A percentile compares a stretch with the other conserved stretches of the same genome.
These are phyloP conservation scores for Sporobolomyces pararoseus DNA, from an alignment of 768 basidiomycete genomes.

Conservation along the genomic window DNA sequence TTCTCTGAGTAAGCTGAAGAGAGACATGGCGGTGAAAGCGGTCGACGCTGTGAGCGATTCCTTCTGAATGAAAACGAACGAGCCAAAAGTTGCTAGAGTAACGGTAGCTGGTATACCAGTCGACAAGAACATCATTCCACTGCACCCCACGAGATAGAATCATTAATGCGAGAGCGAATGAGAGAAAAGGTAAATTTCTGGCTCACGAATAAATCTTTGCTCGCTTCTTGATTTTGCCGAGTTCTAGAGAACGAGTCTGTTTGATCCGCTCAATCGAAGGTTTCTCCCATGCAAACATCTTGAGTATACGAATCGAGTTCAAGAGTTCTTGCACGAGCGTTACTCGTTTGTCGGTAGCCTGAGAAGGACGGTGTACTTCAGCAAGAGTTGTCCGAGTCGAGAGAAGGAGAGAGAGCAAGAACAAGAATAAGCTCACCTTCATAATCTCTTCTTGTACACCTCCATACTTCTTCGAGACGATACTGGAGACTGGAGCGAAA, in stretches of 20 bases:
- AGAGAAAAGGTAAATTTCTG: background rate
- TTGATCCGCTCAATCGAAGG: constrained; percentile 39
- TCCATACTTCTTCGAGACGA: constrained; percentile 42
- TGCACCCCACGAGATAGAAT: constrained; percentile 8
- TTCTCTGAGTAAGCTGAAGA: constrained; percentile 48
- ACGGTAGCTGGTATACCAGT: constrained; percentile 38
- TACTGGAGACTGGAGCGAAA: constrained; percentile 43
- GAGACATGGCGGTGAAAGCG: constrained; percentile 51
- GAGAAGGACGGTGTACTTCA: background rate
- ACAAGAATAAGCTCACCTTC: constrained; percentile 42
- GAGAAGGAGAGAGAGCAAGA: background rate
- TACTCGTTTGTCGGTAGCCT: constrained; percentile 47
- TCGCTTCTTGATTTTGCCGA: constrained; percentile 46
- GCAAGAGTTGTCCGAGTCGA: background rate
- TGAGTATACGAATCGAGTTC: constrained; percentile 48
- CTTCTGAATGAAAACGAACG: constrained; percentile 35
- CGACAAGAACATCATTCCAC: constrained; percentile 42
- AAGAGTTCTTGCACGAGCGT: constrained; percentile 48
- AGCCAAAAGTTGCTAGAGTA: constrained; percentile 44
- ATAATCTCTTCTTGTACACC: constrained; percentile 46
- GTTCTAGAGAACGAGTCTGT: constrained; percentile 44
- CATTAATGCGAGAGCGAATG: background rate
- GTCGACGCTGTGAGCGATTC: constrained; percentile 46
- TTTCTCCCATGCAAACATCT: constrained; percentile 42
- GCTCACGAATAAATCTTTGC: constrained; percentile 34